Evolutionary conservation across 148 eudicot genomes (phyloP).

Genomic region (Camellia japonica): DNA sequence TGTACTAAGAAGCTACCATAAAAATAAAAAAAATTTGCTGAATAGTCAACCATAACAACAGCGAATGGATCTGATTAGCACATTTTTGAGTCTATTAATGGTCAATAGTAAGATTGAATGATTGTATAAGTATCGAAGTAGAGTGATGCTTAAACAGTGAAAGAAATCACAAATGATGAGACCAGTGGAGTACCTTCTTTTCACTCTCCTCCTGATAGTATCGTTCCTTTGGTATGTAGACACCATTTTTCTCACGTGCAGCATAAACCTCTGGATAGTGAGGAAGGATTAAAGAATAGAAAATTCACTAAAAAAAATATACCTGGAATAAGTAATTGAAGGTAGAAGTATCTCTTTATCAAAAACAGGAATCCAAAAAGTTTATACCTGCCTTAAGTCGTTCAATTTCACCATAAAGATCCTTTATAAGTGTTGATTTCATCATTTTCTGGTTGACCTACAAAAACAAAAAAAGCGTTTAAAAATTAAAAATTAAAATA

Average conservation of each 20-base stretch:
- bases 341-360: not conserved
- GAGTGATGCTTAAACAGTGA: not conserved
- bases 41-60: not conserved
- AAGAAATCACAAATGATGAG: not conserved
- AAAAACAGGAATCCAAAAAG: not conserved
- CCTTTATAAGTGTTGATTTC: slow-evolving; percentile 89
- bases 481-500: not conserved
- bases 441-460: slow-evolving; percentile 95
- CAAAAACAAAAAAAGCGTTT: not conserved
- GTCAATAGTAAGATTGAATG: not conserved
- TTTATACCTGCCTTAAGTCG: slow-evolving; percentile 69
- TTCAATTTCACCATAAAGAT: slow-evolving; percentile 90
- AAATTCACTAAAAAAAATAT: not conserved
- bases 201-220: slow-evolving; percentile 85
- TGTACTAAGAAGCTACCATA: not conserved
- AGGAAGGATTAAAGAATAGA: not conserved
- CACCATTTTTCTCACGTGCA: slow-evolving; percentile 79
- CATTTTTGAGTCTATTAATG: not conserved
- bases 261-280: slow-evolving; percentile 75
- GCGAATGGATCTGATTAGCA: not conserved
- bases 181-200: slow-evolving; percentile 49
- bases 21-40: not conserved
- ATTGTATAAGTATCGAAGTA: not conserved
- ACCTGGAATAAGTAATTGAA: not conserved
- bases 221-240: slow-evolving; percentile 81